Percentiles rank a stretch among this genome's conserved stretches.
These are phyloP conservation scores for Sarcomyxa edulis DNA, from an alignment of 768 basidiomycete species.

Conservation along the genomic window DNA sequence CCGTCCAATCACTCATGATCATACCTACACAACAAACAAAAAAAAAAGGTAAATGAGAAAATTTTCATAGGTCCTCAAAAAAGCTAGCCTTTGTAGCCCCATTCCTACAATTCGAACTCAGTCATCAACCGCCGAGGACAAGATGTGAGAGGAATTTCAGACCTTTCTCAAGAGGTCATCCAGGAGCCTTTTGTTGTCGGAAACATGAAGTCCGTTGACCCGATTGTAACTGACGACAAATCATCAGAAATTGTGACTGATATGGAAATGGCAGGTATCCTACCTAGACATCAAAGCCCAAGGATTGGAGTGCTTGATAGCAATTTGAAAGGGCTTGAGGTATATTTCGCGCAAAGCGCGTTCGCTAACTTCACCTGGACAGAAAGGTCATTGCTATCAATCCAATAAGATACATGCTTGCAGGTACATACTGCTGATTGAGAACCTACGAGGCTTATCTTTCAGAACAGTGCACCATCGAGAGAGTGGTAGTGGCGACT, in stretches of 20 bases:
- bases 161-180: no score
- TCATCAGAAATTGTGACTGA: no score
- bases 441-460: neutral
- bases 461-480: neutral
- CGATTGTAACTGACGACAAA: slow-evolving; percentile 30
- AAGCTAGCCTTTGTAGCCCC: slow-evolving; percentile 45
- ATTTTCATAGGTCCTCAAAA: neutral
- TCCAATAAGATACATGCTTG: no score
- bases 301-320: slow-evolving; percentile 47
- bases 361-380: slow-evolving; percentile 41
- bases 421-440: no score
- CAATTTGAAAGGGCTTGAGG: slow-evolving; percentile 58
- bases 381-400: no score
- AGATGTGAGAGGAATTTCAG: no score
- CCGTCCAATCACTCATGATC: slow-evolving; percentile 59
- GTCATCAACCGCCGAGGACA: no score
- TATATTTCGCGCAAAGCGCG: slow-evolving; percentile 65
- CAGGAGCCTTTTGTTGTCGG: slow-evolving; percentile 46
- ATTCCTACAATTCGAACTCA: slow-evolving; percentile 35
- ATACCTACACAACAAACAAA: no score
- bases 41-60: no score
- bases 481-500: slow-evolving; percentile 37
- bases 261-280: slow-evolving; percentile 15
- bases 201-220: slow-evolving; percentile 54
- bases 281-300: slow-evolving; percentile 59